Evolutionary conservation across 306 rosid species (phyloP), one percentile per base, ranked within the genome.

Genomic region (Urtica urens): DNA sequence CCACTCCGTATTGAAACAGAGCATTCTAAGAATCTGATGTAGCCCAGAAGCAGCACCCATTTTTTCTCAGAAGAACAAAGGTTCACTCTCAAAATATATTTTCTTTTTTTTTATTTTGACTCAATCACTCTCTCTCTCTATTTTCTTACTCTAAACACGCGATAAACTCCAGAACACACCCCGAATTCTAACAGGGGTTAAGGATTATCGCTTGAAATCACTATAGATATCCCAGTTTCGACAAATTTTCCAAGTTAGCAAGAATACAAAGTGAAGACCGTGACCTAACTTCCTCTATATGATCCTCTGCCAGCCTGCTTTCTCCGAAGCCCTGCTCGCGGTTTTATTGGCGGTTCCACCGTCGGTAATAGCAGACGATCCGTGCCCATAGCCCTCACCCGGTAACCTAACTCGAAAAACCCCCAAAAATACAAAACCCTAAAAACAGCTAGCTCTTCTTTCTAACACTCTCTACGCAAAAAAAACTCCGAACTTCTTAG

Each of bases 221-320:
- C 50, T 39, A 31, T 39, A 29, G n/a, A 22, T 34, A 52, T 21
- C 59, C 55, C 41, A 28, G 43, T 23, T 55, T n/a, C 18, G n/a
- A n/a, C 13, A 37, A 56, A 42, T 26, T 65, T 63, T 38, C 47
- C 46, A n/a, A n/a, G n/a, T n/a, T n/a, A 28, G 51, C 29, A 41
- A 7, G 22, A 44, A 26, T 26, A 47, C 10, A 47, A 23, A n/a
- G n/a, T n/a, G n/a, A n/a, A 24, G 26, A 38, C 41, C 47, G 46
- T 49, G 35, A 31, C 64, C 94, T 87, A 90, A 76, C 99, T 92
- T 49, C 93, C 99, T 67, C 99, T 76, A 25, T 92, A 92, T 13
- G 99, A 92, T 17, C 99, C 99, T 85, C 99, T 75, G 70, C 99
- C 96, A 48, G 99, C 99, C 73, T 92, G 99, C 60, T 92, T 92